Evolutionary conservation across 768 basidiomycete species (phyloP).

Genomic region (Suillus bovinus): DNA sequence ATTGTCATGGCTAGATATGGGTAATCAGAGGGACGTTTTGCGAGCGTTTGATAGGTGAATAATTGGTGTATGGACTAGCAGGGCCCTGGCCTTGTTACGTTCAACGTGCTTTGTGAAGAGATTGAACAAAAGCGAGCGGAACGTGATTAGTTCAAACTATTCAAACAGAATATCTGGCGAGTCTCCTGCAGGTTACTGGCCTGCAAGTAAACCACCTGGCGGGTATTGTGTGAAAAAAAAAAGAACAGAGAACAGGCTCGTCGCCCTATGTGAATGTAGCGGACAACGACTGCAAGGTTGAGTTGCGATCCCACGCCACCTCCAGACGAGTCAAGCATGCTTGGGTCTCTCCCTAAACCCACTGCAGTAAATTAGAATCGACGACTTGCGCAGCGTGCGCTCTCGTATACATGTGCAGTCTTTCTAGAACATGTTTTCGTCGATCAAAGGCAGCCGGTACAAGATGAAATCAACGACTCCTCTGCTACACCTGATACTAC

Average conservation of each 20-base stretch:
- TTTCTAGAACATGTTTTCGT: background rate
- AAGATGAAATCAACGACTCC: background rate
- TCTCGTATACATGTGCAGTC: background rate
- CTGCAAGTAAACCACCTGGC: slow-evolving; percentile 8
- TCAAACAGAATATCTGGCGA: slow-evolving; percentile 4
- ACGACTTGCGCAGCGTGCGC: background rate
- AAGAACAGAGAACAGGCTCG: slow-evolving; percentile 10
- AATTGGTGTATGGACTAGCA: background rate
- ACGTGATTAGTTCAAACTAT: background rate
- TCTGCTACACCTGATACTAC: background rate
- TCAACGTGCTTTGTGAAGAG: slow-evolving; percentile 11
- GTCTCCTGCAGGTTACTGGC: slow-evolving; percentile 18
- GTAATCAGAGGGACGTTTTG: background rate
- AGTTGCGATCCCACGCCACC: slow-evolving; percentile 4
- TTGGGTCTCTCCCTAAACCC: background rate
- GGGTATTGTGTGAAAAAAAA: slow-evolving; percentile 7
- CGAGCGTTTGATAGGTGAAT: background rate
- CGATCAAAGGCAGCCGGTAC: background rate
- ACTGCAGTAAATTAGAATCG: background rate
- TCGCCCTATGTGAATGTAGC: slow-evolving; percentile 19
- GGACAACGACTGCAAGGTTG: slow-evolving; percentile 8
- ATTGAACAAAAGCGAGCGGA: slow-evolving; percentile 18
- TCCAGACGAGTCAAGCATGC: background rate
- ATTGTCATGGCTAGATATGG: slow-evolving; percentile 53
- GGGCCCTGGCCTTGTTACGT: background rate